Percentiles rank a stretch among this genome's conserved stretches.
Evolutionary conservation across 352 stramenopile genomes (phyloP).

Genomic region (Phytophthora boehmeriae): DNA sequence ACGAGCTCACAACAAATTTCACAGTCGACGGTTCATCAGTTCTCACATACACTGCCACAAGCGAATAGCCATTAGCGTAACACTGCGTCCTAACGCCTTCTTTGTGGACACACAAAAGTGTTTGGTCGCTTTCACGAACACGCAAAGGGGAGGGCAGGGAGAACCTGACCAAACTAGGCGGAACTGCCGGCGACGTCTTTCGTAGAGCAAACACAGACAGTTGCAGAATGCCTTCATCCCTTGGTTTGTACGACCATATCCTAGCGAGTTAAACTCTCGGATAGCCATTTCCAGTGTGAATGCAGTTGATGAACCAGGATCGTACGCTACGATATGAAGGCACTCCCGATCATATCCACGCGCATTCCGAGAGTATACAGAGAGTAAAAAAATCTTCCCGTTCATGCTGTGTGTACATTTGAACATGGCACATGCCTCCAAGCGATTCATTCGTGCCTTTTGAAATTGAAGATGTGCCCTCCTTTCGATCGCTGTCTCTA

Average conservation of each 20-base stretch:
- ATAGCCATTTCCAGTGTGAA: constrained; percentile 46
- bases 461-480: constrained; percentile 15
- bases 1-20: constrained; percentile 42
- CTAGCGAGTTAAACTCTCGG: constrained; percentile 53
- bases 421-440: constrained; percentile 37
- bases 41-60: constrained; percentile 51
- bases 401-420: constrained; percentile 48
- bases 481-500: constrained; percentile 28
- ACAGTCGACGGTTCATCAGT: constrained; percentile 35
- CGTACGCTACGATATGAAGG: constrained; percentile 59
- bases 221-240: constrained; percentile 58
- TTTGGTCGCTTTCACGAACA: constrained; percentile 52
- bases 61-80: constrained; percentile 8
- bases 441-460: constrained; percentile 25
- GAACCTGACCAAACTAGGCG: constrained; percentile 65
- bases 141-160: constrained; percentile 58
- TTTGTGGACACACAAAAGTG: constrained; percentile 65
- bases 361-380: constrained; percentile 44
- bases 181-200: constrained; percentile 52
- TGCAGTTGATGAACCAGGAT: constrained; percentile 43
- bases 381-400: constrained; percentile 50
- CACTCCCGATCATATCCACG: constrained; percentile 55
- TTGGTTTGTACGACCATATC: constrained; percentile 50
- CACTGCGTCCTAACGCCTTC: constrained; percentile 47
- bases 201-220: constrained; percentile 66